Evolutionary conservation across 2,329 filamentous ascomycete species (phyloP), one percentile per base, ranked within the genome.

Genomic region (Colletotrichum scovillei): DNA sequence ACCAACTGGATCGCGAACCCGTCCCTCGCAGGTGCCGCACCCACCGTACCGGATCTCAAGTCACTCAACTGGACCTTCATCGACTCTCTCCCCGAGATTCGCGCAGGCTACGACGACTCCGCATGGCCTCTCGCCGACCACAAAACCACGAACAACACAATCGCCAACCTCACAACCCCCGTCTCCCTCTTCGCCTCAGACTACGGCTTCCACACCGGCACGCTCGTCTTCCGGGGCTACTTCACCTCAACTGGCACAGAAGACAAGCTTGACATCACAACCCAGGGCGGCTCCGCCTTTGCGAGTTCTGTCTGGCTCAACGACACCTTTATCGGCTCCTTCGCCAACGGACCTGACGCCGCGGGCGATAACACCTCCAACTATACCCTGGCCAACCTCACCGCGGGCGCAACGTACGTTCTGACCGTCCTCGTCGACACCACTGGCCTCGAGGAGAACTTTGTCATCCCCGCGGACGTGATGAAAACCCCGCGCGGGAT

Each of bases 371-470:
- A 86, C 73, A 92, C 89, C 76, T 82, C 86, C 0, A 92, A 88
- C 0, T 91, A 92, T 78, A 83, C 82, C 0, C 81, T 94, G 0
- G 86, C 90, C 0, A 82, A 84, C 8, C 84, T 94, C 4, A 77
- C 78, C 0, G 78, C 84, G 0, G 90, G 89, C 4, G 83, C 86
- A 28, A 76, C 80, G 0, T 91, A 94, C 78, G 86, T 92, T 12
- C 79, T 95, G 75, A 95, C 93, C 0, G 84, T 95, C 1, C 81
- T 95, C 0, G 84, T 95, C 16, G 94, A 95, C 80, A 92, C 92
- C 80, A 94, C 92, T 83, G 93, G 93, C 0, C 84, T 94, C 0
- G 88, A 94, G 72, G 90, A 93, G 76, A 90, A 93, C 80, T 90
- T 88, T 85, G 83, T 83, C 2, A 88, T 91, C 0, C 91, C 91